Conservation (phyloP, 768 basidiomycete species). For the Suillus bovinus region DNA sequence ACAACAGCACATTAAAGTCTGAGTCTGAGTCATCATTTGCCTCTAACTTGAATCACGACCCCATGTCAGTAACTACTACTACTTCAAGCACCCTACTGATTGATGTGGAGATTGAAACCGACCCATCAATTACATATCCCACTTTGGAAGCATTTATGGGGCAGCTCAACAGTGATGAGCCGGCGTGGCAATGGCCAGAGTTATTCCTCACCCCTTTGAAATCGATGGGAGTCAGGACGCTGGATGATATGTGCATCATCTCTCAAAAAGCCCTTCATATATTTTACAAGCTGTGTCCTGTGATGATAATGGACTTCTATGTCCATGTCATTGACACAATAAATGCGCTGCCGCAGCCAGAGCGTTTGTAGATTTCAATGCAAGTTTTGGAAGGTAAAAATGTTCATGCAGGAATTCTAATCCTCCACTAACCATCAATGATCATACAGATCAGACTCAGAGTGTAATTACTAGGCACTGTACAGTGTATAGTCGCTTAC, state of each 20-base stretch:
- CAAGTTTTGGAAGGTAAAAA: no score
- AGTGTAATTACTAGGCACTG: no score
- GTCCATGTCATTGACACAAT: constrained; percentile 6
- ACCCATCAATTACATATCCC: constrained; percentile 5
- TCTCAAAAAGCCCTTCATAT: constrained; percentile 5
- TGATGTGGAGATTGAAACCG: not conserved
- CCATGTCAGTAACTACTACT: not conserved
- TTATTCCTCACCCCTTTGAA: constrained; percentile 3
- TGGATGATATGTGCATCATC: constrained; percentile 8
- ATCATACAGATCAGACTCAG: no score
- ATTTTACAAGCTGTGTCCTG: constrained; percentile 1
- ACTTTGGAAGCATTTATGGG: not conserved
- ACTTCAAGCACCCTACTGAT: constrained; percentile 1
- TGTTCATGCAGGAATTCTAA: no score
- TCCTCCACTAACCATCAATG: no score
- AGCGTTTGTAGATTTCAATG: no score
- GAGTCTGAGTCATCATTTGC: not conserved
- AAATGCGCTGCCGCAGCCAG: not conserved
- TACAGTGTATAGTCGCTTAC: no score
- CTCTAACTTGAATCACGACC: not conserved
- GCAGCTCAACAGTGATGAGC: constrained; percentile 6
- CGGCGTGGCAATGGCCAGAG: not conserved
- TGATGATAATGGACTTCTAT: constrained; percentile 13
- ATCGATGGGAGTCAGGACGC: constrained; percentile 1
- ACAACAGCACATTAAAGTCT: no score